Evolutionary conservation across 2,329 filamentous ascomycete genomes (phyloP).

Genomic region (Trichophyton verrucosum): DNA sequence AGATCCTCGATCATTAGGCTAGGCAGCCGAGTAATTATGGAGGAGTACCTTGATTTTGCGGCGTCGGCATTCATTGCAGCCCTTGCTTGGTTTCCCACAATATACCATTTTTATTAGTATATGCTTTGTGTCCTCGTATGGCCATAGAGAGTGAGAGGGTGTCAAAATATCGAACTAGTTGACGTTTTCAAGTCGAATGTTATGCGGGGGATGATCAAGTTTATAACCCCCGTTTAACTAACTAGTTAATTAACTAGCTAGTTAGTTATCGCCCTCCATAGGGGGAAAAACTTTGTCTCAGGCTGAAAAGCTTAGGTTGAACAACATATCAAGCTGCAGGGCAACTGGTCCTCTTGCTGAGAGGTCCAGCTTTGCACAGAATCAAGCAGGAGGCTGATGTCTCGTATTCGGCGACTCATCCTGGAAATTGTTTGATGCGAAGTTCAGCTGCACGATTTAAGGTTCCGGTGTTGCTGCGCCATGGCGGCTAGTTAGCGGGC

Average conservation of each 20-base stretch:
- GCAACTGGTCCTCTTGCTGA: background rate
- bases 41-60: slow-evolving; percentile 34
- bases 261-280: background rate
- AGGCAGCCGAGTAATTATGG: background rate
- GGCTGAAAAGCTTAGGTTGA: background rate
- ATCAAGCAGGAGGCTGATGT: background rate
- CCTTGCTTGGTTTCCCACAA: slow-evolving; percentile 35
- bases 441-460: background rate
- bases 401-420: background rate
- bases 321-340: background rate
- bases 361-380: background rate
- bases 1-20: background rate
- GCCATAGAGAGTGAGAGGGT: background rate
- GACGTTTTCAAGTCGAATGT: background rate
- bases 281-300: background rate
- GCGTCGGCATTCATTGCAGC: slow-evolving; percentile 32
- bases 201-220: background rate
- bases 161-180: background rate
- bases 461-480: background rate
- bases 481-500: background rate
- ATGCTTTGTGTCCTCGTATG: background rate
- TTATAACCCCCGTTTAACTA: background rate
- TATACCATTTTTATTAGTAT: slow-evolving; percentile 25
- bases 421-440: background rate
- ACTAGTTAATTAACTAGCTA: no score